phyloP scores from a whole-genome alignment of 2,329 filamentous ascomycete genomes.

The Endoconidiophora polonica region DNA sequence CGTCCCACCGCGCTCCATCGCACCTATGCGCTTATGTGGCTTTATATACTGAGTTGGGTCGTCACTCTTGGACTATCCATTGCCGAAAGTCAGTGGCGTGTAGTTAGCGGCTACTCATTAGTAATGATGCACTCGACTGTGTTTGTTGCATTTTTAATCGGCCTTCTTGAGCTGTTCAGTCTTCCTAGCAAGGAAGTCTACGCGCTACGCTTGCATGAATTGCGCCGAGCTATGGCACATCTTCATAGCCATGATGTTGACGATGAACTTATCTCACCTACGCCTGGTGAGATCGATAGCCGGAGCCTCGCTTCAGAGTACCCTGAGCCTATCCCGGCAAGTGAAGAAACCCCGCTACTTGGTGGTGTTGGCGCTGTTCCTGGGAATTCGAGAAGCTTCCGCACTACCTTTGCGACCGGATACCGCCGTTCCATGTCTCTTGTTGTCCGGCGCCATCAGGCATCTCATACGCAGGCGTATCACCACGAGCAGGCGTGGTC shows the following conservation, averaged over 20 bases:
- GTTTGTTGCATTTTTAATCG: constrained; percentile 58
- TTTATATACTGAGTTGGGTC: constrained; percentile 60
- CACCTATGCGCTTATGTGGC: constrained; percentile 67
- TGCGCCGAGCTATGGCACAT: constrained; percentile 16
- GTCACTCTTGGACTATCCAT: constrained; percentile 57
- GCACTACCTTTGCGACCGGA: constrained; percentile 37
- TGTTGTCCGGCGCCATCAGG: constrained; percentile 20
- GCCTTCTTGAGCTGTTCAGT: constrained; percentile 64
- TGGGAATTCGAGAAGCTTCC: constrained; percentile 17
- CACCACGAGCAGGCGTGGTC: constrained; percentile 77
- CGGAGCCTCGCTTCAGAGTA: constrained; percentile 8
- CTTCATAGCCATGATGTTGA: neutral
- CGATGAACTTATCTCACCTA: constrained; percentile 19
- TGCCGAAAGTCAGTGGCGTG: constrained; percentile 54
- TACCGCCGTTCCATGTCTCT: constrained; percentile 34
- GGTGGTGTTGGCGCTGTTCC: constrained; percentile 14
- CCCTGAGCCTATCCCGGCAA: constrained; percentile 3
- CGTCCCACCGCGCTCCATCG: constrained; percentile 77
- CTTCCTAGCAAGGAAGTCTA: constrained; percentile 57
- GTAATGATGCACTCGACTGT: constrained; percentile 63
- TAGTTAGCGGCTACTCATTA: constrained; percentile 64
- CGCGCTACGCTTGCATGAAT: constrained; percentile 38
- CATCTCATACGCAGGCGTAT: constrained; percentile 28
- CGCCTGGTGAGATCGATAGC: constrained; percentile 15
- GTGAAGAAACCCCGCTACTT: constrained; percentile 35